These are phyloP conservation scores for Byssoonygena ceratinophila DNA, from an alignment of 2,329 filamentous ascomycete genomes.

Conservation along the genomic window DNA sequence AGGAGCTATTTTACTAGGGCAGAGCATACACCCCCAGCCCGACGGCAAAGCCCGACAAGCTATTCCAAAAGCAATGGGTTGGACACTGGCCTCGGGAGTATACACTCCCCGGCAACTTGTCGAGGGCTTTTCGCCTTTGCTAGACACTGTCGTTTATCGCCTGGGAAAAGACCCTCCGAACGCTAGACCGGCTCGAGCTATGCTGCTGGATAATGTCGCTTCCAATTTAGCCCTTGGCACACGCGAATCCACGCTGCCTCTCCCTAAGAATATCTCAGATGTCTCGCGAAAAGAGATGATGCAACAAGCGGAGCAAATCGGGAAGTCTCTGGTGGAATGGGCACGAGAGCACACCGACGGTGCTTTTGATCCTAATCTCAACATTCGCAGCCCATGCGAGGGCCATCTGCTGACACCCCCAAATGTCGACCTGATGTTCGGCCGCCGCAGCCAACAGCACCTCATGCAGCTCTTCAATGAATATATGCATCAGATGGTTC, in stretches of 20 bases:
- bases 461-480: background rate
- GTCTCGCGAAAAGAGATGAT: background rate
- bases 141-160: background rate
- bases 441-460: background rate
- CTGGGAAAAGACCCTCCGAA: background rate
- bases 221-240: background rate
- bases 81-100: background rate
- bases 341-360: background rate
- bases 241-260: background rate
- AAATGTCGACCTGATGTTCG: background rate
- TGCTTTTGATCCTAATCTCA: background rate
- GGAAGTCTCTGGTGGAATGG: background rate
- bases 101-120: background rate
- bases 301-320: background rate
- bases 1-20: background rate
- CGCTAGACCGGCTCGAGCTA: background rate
- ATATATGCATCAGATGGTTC: background rate
- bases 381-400: background rate
- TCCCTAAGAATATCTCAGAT: background rate
- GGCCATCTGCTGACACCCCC: background rate
- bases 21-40: background rate
- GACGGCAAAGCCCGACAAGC: background rate
- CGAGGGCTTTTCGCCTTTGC: background rate
- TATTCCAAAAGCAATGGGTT: background rate
- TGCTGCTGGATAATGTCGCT: background rate